Evolutionary conservation across 2,329 filamentous ascomycete genomes (phyloP), one percentile per base, ranked within the genome.

Genomic region (Calonectria hongkongensis): DNA sequence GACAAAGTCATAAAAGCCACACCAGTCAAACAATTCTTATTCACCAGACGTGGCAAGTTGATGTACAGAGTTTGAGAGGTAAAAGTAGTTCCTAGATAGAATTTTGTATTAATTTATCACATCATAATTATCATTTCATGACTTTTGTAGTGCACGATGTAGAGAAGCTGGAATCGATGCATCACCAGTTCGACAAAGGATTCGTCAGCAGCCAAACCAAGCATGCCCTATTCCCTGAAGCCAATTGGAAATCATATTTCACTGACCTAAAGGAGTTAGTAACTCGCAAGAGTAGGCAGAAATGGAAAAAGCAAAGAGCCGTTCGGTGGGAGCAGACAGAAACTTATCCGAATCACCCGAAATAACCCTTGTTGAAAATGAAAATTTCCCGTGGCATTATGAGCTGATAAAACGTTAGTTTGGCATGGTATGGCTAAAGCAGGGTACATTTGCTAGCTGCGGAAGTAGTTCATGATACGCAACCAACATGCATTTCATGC

Each of bases 21-120:
- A 77, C 79, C 9, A 81, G 79, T 39, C 80, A 81, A 28, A 81
- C 76, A 48, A 80, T 81, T 56, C 70, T 81, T 13, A 80, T 81
- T 41, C 76, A 81, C 8, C 79, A 79, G 68, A 79, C 79, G 21
- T 81, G 79, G 80, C 73, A 79, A 16, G 78, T 81, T 5, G 79
- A 81, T n/a, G 60, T 79, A 28, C 73, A 81, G 71, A 76, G 62
- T 18, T 70, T 74, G 65, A 65, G 72, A 10, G 71, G 71, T 15
- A 65, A 54, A 28, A 36, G n/a, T 7, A 4, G 47, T 16, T 50
- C 33, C 6, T 43, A 54, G 30, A 56, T 27, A 36, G 2, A n/a
- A 2, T 33, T 54, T 27, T 5, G 4, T 30, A 47, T 21, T 10
- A 7, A 7, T 30, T 9, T 4, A 30, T 47, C 30, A 15, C 12